Percentiles rank a stretch among this genome's conserved stretches.
These are phyloP conservation scores for Gloeostereum incarnatum DNA, from an alignment of 768 basidiomycete species.

Conservation along the genomic window DNA sequence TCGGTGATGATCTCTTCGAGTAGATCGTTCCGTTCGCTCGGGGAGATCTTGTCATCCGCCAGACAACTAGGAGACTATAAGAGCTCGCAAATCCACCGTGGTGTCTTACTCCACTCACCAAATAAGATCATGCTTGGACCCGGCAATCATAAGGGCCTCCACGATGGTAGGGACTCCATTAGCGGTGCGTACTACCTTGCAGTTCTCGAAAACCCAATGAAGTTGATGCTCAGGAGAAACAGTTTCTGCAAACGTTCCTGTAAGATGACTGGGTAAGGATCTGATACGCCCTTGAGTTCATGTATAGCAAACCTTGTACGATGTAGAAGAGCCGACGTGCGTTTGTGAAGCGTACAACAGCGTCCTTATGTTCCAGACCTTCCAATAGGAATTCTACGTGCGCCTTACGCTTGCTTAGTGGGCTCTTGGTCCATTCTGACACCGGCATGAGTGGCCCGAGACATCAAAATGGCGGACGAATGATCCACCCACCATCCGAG, in stretches of 20 bases:
- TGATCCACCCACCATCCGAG: slow-evolving; percentile 48
- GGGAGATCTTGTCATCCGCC: slow-evolving; percentile 63
- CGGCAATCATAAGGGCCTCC: slow-evolving; percentile 85
- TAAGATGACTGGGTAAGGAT: neutral
- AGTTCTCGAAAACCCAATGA: slow-evolving; percentile 93
- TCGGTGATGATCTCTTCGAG: slow-evolving; percentile 90
- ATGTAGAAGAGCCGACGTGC: slow-evolving; percentile 86
- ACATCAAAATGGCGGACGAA: slow-evolving; percentile 2
- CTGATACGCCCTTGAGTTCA: slow-evolving; percentile 1
- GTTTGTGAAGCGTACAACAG: slow-evolving; percentile 78
- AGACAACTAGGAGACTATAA: slow-evolving; percentile 41
- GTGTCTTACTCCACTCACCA: slow-evolving; percentile 34
- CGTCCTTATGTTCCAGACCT: slow-evolving; percentile 78
- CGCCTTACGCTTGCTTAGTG: slow-evolving; percentile 50
- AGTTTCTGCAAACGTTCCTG: slow-evolving; percentile 88
- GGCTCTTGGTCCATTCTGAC: slow-evolving; percentile 70
- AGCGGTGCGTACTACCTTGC: slow-evolving; percentile 72
- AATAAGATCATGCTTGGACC: slow-evolving; percentile 76
- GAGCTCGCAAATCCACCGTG: neutral
- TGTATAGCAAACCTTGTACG: slow-evolving; percentile 67
- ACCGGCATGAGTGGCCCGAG: slow-evolving; percentile 7
- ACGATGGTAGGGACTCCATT: slow-evolving; percentile 81
- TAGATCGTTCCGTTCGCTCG: slow-evolving; percentile 65
- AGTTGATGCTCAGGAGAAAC: slow-evolving; percentile 90
- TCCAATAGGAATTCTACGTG: slow-evolving; percentile 79